A percentile compares a stretch with the other conserved stretches of the same genome.
Evolutionary conservation across 768 basidiomycete genomes (phyloP).

Genomic region (Suillus weaverae): DNA sequence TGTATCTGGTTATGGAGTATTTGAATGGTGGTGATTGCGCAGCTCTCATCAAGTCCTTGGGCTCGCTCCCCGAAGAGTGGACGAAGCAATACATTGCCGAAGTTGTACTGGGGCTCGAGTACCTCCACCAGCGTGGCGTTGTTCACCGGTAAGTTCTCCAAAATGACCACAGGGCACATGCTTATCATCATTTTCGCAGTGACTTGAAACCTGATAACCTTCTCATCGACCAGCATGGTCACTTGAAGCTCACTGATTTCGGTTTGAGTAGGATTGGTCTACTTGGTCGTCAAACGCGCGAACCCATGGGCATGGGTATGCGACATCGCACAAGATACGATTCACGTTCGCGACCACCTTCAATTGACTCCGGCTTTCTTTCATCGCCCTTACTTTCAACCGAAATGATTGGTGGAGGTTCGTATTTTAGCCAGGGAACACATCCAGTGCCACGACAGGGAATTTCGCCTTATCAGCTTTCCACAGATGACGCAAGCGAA

Average conservation of each 20-base stretch:
- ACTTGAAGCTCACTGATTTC: conserved; percentile 97
- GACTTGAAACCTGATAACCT: conserved; percentile 98
- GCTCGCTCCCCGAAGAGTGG: conserved; percentile 94
- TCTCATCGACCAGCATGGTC: conserved; percentile 94
- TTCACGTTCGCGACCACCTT: conserved; percentile 79
- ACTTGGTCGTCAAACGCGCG: conserved; percentile 92
- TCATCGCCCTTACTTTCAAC: conserved; percentile 71
- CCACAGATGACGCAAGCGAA: conserved; percentile 82
- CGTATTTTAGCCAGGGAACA: conserved; percentile 77
- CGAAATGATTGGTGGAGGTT: conserved; percentile 59
- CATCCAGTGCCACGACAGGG: conserved; percentile 57
- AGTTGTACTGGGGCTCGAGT: conserved; percentile 91
- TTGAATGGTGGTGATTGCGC: conserved; percentile 98
- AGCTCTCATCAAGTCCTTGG: conserved; percentile 94
- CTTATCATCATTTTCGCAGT: conserved; percentile 41
- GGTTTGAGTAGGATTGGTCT: conserved; percentile 96
- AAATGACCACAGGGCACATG: background rate
- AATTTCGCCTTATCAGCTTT: conserved; percentile 64
- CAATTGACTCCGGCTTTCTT: conserved; percentile 76
- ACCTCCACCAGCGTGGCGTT: conserved; percentile 92
- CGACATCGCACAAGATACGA: conserved; percentile 56
- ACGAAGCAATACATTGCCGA: conserved; percentile 95
- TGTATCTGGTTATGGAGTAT: conserved; percentile 99
- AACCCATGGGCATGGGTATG: conserved; percentile 45
- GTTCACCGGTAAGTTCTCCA: conserved; percentile 83